Base-by-base conservation (phyloP, 768 basidiomycete genomes). In the Rhodotorula graminis region DNA sequence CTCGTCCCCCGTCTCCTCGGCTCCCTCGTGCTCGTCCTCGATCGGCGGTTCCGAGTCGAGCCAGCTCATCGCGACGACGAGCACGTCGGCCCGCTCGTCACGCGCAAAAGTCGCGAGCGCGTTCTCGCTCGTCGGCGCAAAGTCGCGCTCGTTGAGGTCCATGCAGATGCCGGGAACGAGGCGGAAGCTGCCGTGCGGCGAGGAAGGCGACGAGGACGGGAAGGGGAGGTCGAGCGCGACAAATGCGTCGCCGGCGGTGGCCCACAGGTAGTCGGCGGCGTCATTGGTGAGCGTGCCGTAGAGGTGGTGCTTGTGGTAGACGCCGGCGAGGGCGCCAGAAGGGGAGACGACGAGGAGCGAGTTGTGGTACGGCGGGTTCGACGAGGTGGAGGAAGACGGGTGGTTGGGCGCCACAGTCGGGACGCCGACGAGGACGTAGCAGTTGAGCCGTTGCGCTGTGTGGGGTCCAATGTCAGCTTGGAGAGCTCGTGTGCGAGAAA, bases 201-300 rank as follows among this genome's bases (percentile, higher is more conserved):
- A 29, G 42, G n/a, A 8, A 14, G 65, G 65, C 2, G 70, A 68
- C 8, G 71, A 67, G 10, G 65, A 64, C 9, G 67, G 69, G 49
- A 76, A 65, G 1, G 64, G 50, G 0, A 79, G 68, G 29, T 61
- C 55, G 53, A 75, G n/a, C 3, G 65, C 18, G 18, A 18, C 33
- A 52, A 77, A 79, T 6, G 25, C 15, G 0, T 50, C 29, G 12
- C 78, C 77, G 2, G 61, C 31, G 7, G 53, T 64, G 23, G 77
- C 77, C 78, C 78, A 79, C 11, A 56, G 40, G 44, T 77, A 67
- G 68, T 79, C 78, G 31, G 75, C 76, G 42, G 4, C 14, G 44
- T 46, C 60, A 18, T 46, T 46, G 18, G 60, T n/a, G 42, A 47
- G 40, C 15, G 21, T 37, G 27, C 65, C 64, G 68, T 68, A 79